Evolutionary conservation across 352 stramenopile genomes (phyloP).

Genomic region (Globisporangium spinosum): DNA sequence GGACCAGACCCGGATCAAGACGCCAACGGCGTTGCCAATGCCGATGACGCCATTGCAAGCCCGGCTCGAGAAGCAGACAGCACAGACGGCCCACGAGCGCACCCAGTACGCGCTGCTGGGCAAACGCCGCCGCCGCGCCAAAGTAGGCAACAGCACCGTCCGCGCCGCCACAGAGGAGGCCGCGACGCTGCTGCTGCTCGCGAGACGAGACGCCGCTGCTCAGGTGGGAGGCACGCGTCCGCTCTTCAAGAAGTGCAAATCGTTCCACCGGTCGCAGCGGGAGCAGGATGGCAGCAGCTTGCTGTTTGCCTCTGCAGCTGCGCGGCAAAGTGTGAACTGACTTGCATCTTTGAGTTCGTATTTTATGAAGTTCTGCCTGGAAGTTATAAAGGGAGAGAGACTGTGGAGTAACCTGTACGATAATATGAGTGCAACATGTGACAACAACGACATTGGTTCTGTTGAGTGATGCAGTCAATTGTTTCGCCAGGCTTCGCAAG

Average conservation of each 20-base stretch:
- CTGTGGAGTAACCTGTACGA: too few species aligned
- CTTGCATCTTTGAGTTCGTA: too few species aligned
- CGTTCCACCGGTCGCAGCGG: slow-evolving; percentile 10
- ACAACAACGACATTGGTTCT: too few species aligned
- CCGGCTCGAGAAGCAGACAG: background rate
- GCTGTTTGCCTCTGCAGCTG: background rate
- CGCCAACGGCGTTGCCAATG: background rate
- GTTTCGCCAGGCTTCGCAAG: too few species aligned
- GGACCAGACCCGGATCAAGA: slow-evolving; percentile 5
- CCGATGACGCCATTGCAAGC: background rate
- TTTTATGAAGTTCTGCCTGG: too few species aligned
- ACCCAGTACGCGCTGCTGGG: slow-evolving; percentile 9
- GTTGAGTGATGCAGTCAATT: too few species aligned
- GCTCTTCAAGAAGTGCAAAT: slow-evolving; percentile 33
- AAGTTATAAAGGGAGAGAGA: too few species aligned
- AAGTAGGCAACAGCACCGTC: background rate
- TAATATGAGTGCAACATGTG: too few species aligned
- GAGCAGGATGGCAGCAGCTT: background rate
- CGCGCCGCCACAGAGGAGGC: background rate
- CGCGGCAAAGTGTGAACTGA: background rate
- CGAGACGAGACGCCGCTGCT: slow-evolving; percentile 20
- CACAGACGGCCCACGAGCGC: background rate
- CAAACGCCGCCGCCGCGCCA: slow-evolving; percentile 14
- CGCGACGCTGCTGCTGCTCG: background rate
- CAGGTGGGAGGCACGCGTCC: slow-evolving; percentile 44